These are phyloP conservation scores for Graphilbum fragrans DNA, from an alignment of 2,329 filamentous ascomycete genomes.

Conservation along the genomic window DNA sequence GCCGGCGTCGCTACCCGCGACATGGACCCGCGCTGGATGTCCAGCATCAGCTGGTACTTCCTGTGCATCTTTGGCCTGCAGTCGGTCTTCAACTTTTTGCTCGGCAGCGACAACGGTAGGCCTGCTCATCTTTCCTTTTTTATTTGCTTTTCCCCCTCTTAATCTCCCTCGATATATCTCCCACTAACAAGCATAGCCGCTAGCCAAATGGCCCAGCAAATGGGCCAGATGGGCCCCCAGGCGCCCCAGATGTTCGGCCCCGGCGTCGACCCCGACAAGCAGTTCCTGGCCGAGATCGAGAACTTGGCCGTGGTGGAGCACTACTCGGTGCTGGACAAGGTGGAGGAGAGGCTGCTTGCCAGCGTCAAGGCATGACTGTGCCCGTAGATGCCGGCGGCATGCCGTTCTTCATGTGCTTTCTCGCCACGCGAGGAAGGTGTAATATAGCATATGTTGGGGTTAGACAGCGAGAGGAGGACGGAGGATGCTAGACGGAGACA, in stretches of 20 bases:
- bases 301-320: conserved; percentile 93
- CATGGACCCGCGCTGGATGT: conserved; percentile 97
- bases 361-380: conserved; percentile 18
- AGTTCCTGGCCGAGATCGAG: conserved; percentile 85
- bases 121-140: neutral
- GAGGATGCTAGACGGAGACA: too few relatives aligned
- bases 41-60: conserved; percentile 97
- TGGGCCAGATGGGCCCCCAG: conserved; percentile 66
- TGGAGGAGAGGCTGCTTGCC: conserved; percentile 72
- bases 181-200: conserved; percentile 47
- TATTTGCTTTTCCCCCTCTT: neutral
- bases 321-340: conserved; percentile 77
- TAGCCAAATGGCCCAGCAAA: conserved; percentile 83
- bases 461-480: too few relatives aligned
- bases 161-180: neutral
- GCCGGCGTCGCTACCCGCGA: conserved; percentile 92
- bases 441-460: too few relatives aligned
- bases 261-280: conserved; percentile 88
- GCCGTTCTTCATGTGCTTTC: too few relatives aligned
- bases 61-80: conserved; percentile 93
- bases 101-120: conserved; percentile 91
- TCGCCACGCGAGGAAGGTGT: too few relatives aligned
- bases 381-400: too few relatives aligned
- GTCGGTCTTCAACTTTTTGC: conserved; percentile 91
- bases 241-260: conserved; percentile 72